Conservation (phyloP, 257 asterid species). For the Avicennia marina region DNA sequence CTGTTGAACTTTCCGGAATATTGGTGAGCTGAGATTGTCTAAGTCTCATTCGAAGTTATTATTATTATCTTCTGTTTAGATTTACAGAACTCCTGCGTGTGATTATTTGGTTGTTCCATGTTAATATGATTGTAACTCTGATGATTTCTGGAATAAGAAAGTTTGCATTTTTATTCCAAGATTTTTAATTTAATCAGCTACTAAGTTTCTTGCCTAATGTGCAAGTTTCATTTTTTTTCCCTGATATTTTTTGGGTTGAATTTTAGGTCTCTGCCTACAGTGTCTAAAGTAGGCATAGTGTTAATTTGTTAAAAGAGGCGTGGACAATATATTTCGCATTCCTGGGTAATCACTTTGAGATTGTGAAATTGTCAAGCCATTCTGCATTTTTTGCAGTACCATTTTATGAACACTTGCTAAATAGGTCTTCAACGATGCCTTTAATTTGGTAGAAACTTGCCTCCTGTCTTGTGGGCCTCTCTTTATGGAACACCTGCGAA, state of each 20-base stretch:
- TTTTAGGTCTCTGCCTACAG: background rate
- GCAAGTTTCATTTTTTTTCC: background rate
- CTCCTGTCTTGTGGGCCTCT: too few species aligned
- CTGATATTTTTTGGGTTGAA: background rate
- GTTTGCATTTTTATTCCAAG: background rate
- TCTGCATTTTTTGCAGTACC: too few species aligned
- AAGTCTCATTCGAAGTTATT: background rate
- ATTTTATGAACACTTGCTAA: too few species aligned
- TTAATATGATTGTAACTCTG: constrained; percentile 1
- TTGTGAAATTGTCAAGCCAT: too few species aligned
- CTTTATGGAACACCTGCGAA: too few species aligned
- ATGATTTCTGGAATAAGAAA: constrained; percentile 6
- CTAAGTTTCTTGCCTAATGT: constrained; percentile 5
- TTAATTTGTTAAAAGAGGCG: too few species aligned
- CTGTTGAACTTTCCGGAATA: background rate
- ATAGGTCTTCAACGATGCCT: too few species aligned
- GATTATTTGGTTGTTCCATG: constrained; percentile 20
- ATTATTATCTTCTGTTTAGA: too few species aligned
- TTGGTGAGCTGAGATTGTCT: constrained; percentile 5
- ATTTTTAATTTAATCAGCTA: background rate
- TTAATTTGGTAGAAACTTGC: too few species aligned
- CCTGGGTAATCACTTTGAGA: too few species aligned
- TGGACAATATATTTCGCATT: too few species aligned
- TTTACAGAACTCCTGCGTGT: constrained; percentile 10
- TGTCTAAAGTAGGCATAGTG: too few species aligned